phyloP scores from a whole-genome alignment of 208 protist genomes.

The Herpetomonas tarakana region DNA sequence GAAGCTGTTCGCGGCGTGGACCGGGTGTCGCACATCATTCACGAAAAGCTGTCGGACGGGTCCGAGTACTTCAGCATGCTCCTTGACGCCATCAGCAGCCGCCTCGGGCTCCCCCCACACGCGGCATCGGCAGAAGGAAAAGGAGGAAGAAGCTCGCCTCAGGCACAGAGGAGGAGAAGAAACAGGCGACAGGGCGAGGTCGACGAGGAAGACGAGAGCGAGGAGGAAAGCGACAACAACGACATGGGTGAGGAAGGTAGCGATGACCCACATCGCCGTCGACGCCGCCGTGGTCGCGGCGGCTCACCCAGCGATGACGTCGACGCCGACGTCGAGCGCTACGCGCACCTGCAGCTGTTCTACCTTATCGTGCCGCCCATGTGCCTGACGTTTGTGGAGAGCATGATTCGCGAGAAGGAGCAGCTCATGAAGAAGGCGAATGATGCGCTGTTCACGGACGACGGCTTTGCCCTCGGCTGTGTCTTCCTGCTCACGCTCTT shows the following conservation, averaged over 20 bases:
- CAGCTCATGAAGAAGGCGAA: constrained; percentile 90
- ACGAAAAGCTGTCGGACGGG: constrained; percentile 88
- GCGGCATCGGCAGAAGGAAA: constrained; percentile 21
- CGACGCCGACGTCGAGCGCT: background rate
- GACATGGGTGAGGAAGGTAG: background rate
- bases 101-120: constrained; percentile 20
- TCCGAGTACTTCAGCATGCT: constrained; percentile 96
- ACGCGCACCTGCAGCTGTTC: constrained; percentile 90
- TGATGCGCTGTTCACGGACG: constrained; percentile 93
- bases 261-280: background rate
- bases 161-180: no score
- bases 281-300: no score
- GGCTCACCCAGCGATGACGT: background rate
- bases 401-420: constrained; percentile 94
- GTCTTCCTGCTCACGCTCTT: constrained; percentile 96
- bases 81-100: constrained; percentile 86
- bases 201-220: background rate
- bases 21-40: constrained; percentile 67
- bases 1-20: constrained; percentile 78
- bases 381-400: constrained; percentile 91
- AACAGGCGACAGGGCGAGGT: no score
- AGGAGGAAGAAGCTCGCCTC: no score
- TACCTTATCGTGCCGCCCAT: constrained; percentile 96
- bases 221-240: constrained; percentile 31
- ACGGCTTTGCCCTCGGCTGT: constrained; percentile 96